Conservation (phyloP, 2,329 filamentous ascomycete species). For the Paracorniculantispora psalliotae region DNA sequence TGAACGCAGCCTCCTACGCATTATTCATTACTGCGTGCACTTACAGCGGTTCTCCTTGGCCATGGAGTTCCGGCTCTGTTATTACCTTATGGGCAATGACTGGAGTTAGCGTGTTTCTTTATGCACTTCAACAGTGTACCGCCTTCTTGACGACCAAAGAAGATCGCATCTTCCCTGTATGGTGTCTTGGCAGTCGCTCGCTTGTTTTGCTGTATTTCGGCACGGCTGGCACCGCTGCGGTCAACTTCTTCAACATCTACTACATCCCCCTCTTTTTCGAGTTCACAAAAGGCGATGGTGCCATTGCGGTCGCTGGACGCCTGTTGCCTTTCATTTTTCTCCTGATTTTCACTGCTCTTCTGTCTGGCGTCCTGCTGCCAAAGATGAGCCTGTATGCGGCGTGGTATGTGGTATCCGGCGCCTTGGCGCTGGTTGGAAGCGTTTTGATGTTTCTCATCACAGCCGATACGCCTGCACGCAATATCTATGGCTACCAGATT, state of each 20-base stretch:
- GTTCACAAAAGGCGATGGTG: conserved; percentile 37
- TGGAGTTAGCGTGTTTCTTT: conserved; percentile 1
- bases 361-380: conserved; percentile 30
- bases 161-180: background rate
- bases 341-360: conserved; percentile 28
- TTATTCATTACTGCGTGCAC: conserved; percentile 25
- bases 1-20: conserved; percentile 26
- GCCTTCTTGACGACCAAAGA: background rate
- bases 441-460: conserved; percentile 20
- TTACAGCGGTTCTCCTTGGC: background rate
- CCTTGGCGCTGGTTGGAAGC: conserved; percentile 30
- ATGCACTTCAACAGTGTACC: background rate
- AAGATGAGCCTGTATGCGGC: conserved; percentile 34
- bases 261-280: conserved; percentile 48
- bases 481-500: conserved; percentile 31
- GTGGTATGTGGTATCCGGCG: conserved; percentile 33
- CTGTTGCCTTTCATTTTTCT: conserved; percentile 36
- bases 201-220: background rate
- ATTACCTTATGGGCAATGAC: conserved; percentile 16
- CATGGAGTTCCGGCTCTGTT: conserved; percentile 3
- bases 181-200: background rate
- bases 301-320: conserved; percentile 31
- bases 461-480: conserved; percentile 4
- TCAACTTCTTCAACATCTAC: conserved; percentile 31
- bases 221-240: conserved; percentile 22